Evolutionary conservation across 768 basidiomycete genomes (phyloP).

Genomic region (Guyanaporus albipodus): DNA sequence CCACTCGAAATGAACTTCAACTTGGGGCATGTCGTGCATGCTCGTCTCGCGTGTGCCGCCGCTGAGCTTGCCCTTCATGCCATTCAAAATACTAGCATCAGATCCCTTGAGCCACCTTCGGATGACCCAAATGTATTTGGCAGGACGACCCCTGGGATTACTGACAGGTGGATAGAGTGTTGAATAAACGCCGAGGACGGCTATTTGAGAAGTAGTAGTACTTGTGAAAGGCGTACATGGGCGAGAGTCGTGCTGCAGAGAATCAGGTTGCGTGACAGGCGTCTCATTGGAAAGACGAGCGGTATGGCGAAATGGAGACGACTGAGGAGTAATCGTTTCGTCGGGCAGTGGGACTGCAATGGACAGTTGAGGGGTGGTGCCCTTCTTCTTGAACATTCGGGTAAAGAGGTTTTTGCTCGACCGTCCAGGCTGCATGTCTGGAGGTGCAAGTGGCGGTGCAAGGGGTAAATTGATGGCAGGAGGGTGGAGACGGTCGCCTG

Average conservation of each 20-base stretch:
- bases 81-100: constrained; percentile 42
- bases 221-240: constrained; percentile 11
- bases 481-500: background rate
- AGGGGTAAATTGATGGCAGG: constrained; percentile 16
- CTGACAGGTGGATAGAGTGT: constrained; percentile 48
- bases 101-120: constrained; percentile 68
- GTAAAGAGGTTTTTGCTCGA: constrained; percentile 62
- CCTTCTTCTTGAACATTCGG: constrained; percentile 65
- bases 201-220: constrained; percentile 34
- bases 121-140: constrained; percentile 72
- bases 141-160: constrained; percentile 38
- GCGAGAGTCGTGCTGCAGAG: constrained; percentile 11
- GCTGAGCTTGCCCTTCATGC: constrained; percentile 40
- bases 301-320: constrained; percentile 9
- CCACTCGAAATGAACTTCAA: constrained; percentile 83
- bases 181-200: constrained; percentile 68
- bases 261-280: constrained; percentile 7
- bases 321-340: constrained; percentile 17
- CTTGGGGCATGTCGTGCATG: constrained; percentile 28
- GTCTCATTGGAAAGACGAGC: constrained; percentile 17
- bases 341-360: constrained; percentile 27
- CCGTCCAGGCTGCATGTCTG: constrained; percentile 26
- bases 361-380: constrained; percentile 13
- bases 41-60: constrained; percentile 25
- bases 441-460: constrained; percentile 13